Percentiles rank a stretch among this genome's conserved stretches.
Conservation (phyloP, 257 asterid species). For the Agastache rugosa region DNA sequence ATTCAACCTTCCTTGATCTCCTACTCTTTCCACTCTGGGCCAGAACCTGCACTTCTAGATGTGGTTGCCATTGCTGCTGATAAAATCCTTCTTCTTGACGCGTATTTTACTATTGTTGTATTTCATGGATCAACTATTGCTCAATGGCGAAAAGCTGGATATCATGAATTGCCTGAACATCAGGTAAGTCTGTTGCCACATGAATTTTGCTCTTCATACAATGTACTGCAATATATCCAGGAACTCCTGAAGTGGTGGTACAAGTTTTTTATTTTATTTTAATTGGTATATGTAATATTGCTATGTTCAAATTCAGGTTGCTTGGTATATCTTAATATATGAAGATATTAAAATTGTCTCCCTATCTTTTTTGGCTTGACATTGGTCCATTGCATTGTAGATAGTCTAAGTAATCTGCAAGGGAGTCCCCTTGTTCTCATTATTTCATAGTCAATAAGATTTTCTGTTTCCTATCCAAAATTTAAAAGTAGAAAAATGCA, state of each 20-base stretch:
- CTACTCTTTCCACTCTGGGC: slow-evolving; percentile 89
- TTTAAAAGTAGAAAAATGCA: neutral
- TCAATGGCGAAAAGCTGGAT: slow-evolving; percentile 96
- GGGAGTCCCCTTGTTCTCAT: neutral
- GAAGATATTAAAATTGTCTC: neutral
- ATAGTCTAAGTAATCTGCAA: neutral
- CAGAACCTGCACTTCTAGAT: slow-evolving; percentile 96
- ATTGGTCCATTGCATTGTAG: neutral
- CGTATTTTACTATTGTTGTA: slow-evolving; percentile 88
- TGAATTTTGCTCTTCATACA: slow-evolving; percentile 26
- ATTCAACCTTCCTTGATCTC: slow-evolving; percentile 98
- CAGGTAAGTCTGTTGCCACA: slow-evolving; percentile 59
- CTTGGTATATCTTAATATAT: neutral
- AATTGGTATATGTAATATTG: slow-evolving; percentile 2
- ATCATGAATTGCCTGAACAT: slow-evolving; percentile 91
- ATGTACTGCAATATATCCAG: slow-evolving; percentile 20
- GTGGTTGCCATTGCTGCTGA: slow-evolving; percentile 93
- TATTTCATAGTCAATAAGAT: neutral
- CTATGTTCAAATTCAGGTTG: neutral
- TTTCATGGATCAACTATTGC: slow-evolving; percentile 97
- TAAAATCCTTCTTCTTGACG: slow-evolving; percentile 89
- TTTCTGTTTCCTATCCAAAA: neutral
- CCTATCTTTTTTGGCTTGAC: neutral
- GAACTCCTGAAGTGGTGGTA: slow-evolving; percentile 23
- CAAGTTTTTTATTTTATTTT: neutral